Evolutionary conservation across 768 basidiomycete species (phyloP), one percentile per base, ranked within the genome.

Genomic region (Leccinum barrowsii): DNA sequence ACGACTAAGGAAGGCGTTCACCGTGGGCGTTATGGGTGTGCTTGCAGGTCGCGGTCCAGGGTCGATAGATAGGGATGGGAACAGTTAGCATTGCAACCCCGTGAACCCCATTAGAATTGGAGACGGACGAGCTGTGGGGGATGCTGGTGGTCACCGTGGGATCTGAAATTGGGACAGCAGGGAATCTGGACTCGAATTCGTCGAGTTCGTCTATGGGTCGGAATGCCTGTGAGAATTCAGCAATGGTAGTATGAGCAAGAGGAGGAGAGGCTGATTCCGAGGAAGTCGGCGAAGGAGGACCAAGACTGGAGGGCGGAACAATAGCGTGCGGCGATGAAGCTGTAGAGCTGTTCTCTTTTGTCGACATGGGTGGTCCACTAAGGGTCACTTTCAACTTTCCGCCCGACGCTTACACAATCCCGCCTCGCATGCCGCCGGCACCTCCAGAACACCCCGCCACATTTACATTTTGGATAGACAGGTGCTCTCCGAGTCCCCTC

Each of bases 121-220:
- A 72, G 26, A 67, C 62, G 19, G 67, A 53, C 11, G 62, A 59
- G 13, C 15, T 49, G n/a, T 59, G 56, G 19, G 55, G 56, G 8
- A 49, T 35, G 26, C 37, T 59, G 60, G 69, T 73, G 28, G 67
- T 66, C 17, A 75, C 78, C 0, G 78, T 79, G 17, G 63, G 63
- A 49, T 66, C 50, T n/a, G 81, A 76, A 17, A 79, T 51, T 4
- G 82, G 80, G 15, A 81, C 76, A 7, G 83, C 75, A 26, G 82
- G 82, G 35, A 85, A 74, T 47, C 71, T 74, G 61, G 82, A 75
- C 7, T 70, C 69, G 55, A 76, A 73, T 67, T 85, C 85, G 59
- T 90, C 84, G 28, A 92, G 73, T 67, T 91, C 88, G 65, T 89
- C 84, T 64, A 92, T 88, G 8, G 89, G 81, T 0, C 89, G 90